These are phyloP conservation scores for Elongisporangium prolatum DNA, from an alignment of 352 stramenopile genomes.

Conservation along the genomic window DNA sequence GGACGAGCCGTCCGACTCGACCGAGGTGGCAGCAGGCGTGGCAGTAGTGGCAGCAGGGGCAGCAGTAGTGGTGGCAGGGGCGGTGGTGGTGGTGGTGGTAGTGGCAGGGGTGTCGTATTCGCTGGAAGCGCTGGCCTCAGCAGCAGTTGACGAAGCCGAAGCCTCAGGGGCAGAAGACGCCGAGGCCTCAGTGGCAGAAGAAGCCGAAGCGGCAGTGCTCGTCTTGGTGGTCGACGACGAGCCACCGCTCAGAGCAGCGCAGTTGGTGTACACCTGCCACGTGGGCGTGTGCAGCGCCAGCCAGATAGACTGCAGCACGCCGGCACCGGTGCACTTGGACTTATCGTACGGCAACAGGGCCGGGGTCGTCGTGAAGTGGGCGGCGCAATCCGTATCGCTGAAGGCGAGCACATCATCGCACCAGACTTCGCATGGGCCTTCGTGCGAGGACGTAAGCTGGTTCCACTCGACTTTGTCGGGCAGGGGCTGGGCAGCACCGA, in stretches of 20 bases:
- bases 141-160: background rate
- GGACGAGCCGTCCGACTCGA: conserved; percentile 7
- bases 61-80: conserved; percentile 2
- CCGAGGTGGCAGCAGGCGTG: background rate
- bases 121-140: background rate
- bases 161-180: no score
- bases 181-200: conserved; percentile 1
- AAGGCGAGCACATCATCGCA: conserved; percentile 39
- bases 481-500: conserved; percentile 23
- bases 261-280: conserved; percentile 55
- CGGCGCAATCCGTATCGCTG: conserved; percentile 33
- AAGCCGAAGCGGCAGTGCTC: conserved; percentile 6
- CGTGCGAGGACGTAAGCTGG: conserved; percentile 26
- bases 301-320: conserved; percentile 37
- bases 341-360: conserved; percentile 38
- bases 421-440: conserved; percentile 49
- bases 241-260: conserved; percentile 18
- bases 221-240: conserved; percentile 13
- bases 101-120: conserved; percentile 1
- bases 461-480: conserved; percentile 34
- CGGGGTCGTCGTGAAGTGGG: conserved; percentile 20
- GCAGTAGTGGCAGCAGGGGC: conserved; percentile 5
- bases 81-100: conserved; percentile 6
- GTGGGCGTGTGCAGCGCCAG: conserved; percentile 33
- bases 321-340: conserved; percentile 20